Evolutionary conservation across 345 rosid genomes (phyloP).

Genomic region (Citrus cavaleriei): DNA sequence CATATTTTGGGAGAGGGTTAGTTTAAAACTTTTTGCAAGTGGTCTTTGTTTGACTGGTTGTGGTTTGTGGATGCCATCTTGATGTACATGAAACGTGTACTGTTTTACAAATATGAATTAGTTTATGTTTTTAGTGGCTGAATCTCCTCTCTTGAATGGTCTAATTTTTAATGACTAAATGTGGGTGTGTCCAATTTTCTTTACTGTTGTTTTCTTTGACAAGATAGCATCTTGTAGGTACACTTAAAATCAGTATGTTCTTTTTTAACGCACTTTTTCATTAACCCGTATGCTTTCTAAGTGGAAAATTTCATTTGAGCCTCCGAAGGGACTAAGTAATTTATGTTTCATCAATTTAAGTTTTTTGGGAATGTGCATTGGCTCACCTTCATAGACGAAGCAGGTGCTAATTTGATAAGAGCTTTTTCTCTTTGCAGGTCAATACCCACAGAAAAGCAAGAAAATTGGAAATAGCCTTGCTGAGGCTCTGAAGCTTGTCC

Average conservation of each 20-base stretch:
- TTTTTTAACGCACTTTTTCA: not conserved
- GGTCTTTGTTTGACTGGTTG: not conserved
- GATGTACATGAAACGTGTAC: not conserved
- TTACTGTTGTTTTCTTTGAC: not conserved
- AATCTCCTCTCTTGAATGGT: not conserved
- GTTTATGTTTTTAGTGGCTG: not conserved
- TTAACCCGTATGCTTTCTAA: not conserved
- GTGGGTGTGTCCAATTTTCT: not conserved
- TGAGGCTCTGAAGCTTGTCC: constrained; percentile 86
- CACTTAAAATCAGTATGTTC: not conserved
- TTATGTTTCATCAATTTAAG: not conserved
- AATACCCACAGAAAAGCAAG: constrained; percentile 44
- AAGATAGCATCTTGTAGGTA: not conserved
- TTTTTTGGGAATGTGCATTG: not conserved
- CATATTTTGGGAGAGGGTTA: not conserved
- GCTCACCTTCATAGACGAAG: not conserved
- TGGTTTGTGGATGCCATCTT: not conserved
- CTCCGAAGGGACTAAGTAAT: not conserved
- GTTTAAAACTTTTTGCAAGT: not conserved
- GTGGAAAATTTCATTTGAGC: not conserved
- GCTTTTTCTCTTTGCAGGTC: constrained; percentile 39
- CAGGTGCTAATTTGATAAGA: not conserved
- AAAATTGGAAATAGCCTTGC: constrained; percentile 56
- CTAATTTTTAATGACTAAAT: not conserved
- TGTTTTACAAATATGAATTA: not conserved